Base-by-base conservation (phyloP, 2,329 filamentous ascomycete species). In the Cercospora sp. region DNA sequence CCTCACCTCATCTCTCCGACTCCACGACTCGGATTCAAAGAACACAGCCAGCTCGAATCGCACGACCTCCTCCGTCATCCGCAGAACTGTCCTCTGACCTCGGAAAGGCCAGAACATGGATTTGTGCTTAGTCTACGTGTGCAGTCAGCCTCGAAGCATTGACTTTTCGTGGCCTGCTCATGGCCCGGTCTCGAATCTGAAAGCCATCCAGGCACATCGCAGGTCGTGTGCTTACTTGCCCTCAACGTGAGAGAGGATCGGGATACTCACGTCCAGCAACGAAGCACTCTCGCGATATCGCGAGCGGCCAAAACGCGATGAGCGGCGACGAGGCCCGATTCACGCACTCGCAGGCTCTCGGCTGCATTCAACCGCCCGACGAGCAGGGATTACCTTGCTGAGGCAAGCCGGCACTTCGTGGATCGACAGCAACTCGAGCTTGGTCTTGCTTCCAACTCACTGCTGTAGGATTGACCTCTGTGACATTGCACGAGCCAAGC, bases 351-450 rank as follows among this genome's bases (percentile, higher is more conserved):
- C n/a, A 48, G 12, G 23, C 60, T 51, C 60, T 51, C 36, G 60
- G 42, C 60, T 31, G 60, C 36, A 23, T 18, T 18, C 12, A 16
- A 45, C 60, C 40, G 60, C 23, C 60, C n/a, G 16, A 16, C 20
- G 33, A n/a, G 60, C 60, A 62, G 40, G 60, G 60, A 62, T 62
- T 26, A 36, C 18, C 28, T 16, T 51, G 60, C 36, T 45, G 26
- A 18, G 9, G n/a, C 3, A 36, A 48, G 40, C 36, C 36, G 28
- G 33, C 28, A 45, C 26, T 23, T 20, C 36, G 42, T 31, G 42
- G 60, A 48, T 12, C 36, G 18, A 48, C 28, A 51, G 40, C 36
- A 45, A 3, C 20, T 16, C 26, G 28, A 48, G 60, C 60, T 45
- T 48, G 55, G 8, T 36, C 23, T 20, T 31, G 28, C 31, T 7